Percentiles rank a stretch among this genome's conserved stretches.
These are phyloP conservation scores for Eucalyptus viminalis DNA, from an alignment of 345 rosid genomes.

Conservation along the genomic window DNA sequence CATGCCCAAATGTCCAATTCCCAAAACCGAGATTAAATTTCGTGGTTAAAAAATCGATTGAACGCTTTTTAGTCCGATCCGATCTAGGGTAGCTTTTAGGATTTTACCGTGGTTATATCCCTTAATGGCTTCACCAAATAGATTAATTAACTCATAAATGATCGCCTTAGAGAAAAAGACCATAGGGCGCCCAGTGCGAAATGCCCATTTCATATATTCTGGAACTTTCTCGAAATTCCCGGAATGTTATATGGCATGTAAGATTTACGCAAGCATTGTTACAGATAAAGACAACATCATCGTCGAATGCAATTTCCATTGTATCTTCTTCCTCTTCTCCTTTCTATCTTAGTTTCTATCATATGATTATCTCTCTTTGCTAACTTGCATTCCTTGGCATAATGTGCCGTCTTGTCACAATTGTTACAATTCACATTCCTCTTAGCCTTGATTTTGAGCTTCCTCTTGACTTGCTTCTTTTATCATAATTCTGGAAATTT, in stretches of 20 bases:
- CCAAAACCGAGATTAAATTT: no score
- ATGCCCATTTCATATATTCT: no score
- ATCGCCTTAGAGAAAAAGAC: no score
- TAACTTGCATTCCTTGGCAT: not conserved
- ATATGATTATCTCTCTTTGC: not conserved
- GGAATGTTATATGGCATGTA: not conserved
- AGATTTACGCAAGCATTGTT: not conserved
- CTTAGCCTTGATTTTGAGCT: not conserved
- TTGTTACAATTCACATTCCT: not conserved
- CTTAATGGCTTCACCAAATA: no score
- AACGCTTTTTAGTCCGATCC: no score
- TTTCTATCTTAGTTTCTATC: not conserved
- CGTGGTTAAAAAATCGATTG: no score
- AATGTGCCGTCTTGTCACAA: not conserved
- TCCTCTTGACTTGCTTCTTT: not conserved
- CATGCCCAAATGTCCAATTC: no score
- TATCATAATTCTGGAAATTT: not conserved
- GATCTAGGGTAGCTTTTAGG: no score
- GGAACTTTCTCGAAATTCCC: no score
- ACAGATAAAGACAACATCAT: not conserved
- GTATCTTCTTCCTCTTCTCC: not conserved
- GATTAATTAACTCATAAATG: no score
- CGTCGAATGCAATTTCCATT: not conserved
- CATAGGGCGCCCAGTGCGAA: no score
- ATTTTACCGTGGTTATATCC: no score